Evolutionary conservation across 768 basidiomycete species (phyloP), one percentile per base, ranked within the genome.

Genomic region (Royoungia palumana): DNA sequence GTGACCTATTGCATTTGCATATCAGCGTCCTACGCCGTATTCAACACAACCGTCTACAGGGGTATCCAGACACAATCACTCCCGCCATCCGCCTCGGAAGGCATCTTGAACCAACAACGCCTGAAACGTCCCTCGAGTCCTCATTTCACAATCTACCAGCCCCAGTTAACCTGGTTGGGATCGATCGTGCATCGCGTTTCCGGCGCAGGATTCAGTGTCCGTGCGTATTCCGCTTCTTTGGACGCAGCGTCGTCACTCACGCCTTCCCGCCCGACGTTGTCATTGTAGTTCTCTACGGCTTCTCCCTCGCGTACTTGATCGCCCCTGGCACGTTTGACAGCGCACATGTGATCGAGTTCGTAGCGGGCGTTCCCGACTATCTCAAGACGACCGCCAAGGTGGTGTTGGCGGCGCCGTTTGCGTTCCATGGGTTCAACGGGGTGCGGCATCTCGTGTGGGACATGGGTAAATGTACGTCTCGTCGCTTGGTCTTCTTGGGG

Each of bases 81-180:
- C 3, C 74, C 84, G 1, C 75, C 86, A 2, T 74, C 83, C 0
- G 76, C 81, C 0, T 71, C 75, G 10, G 64, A 72, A 30, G 75
- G 74, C 5, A 87, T 93, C 54, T 75, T 97, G 59, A 95, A 98
- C 77, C 69, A 79, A 57, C 94, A 98, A 68, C 88, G 96, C 55
- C 71, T 90, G 42, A 74, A 75, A 41, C 87, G 96, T n/a, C 95
- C 96, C 16, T 88, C 79, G 53, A 89, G 87, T 61, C 96, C 96
- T 9, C 94, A 97, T 69, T 88, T 93, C 65, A 93, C 93, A 47
- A 98, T 99, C 71, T 99, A 99, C 73, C 87, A 94, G 63, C 89
- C 87, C 2, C 91, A 98, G 71, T 70, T 98, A 40, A 97, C 95
- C 30, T 95, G 91, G 90, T 13, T 89, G 46, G 77, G 71, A 5